phyloP scores from a whole-genome alignment of 2,329 filamentous ascomycete genomes.

The Alternaria arborescens region DNA sequence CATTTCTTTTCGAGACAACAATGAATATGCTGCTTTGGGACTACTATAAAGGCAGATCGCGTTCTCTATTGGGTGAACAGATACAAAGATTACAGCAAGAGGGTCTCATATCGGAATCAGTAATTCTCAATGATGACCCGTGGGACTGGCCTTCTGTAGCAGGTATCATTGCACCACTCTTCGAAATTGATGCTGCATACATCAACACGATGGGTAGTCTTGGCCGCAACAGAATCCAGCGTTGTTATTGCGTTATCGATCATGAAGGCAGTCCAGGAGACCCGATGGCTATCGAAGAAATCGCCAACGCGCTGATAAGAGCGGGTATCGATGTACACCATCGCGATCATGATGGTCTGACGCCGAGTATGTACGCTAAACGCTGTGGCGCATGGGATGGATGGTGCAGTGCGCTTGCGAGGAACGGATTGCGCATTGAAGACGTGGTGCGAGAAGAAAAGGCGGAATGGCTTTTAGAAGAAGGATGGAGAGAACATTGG shows the following conservation, averaged over 20 bases:
- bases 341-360: constrained; percentile 1
- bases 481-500: constrained; percentile 8
- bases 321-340: constrained; percentile 2
- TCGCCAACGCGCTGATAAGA: constrained; percentile 6
- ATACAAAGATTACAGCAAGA: constrained; percentile 5
- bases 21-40: constrained; percentile 15
- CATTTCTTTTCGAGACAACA: constrained; percentile 12
- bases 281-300: not conserved
- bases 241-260: not conserved
- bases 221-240: constrained; percentile 9
- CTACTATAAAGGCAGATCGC: constrained; percentile 7
- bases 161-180: constrained; percentile 1
- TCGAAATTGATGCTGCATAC: constrained; percentile 1
- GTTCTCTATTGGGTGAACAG: constrained; percentile 3
- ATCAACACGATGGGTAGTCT: constrained; percentile 7
- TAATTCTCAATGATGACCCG: not conserved
- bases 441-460: constrained; percentile 7
- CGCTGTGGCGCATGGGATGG: constrained; percentile 2
- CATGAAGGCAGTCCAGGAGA: not conserved
- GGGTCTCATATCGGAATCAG: not conserved
- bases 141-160: constrained; percentile 13
- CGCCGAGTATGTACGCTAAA: constrained; percentile 12
- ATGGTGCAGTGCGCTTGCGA: constrained; percentile 16
- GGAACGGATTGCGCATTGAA: constrained; percentile 5
- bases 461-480: constrained; percentile 8